Conservation (phyloP, 768 basidiomycete genomes). For the Podaxis sp. region DNA sequence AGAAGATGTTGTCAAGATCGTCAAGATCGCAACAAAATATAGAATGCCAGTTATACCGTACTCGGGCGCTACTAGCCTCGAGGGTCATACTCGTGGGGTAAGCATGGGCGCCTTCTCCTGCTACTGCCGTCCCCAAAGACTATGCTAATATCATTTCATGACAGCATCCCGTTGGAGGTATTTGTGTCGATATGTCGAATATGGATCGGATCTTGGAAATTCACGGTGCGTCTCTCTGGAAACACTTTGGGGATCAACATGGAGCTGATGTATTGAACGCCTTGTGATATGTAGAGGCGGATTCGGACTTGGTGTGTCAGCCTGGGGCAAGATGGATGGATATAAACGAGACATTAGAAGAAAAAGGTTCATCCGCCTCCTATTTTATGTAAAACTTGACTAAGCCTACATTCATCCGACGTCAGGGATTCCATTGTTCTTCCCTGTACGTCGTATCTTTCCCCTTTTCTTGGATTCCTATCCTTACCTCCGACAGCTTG, state of each 20-base stretch:
- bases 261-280: background rate
- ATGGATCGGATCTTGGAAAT: constrained; percentile 83
- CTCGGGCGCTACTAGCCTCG: constrained; percentile 80
- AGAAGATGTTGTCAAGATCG: constrained; percentile 79
- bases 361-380: constrained; percentile 46
- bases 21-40: constrained; percentile 73
- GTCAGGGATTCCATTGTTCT: constrained; percentile 75
- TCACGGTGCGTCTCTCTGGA: constrained; percentile 49
- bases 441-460: constrained; percentile 55
- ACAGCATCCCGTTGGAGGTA: constrained; percentile 56
- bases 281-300: constrained; percentile 45
- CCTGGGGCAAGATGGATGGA: constrained; percentile 72
- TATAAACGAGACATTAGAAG: constrained; percentile 64
- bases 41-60: constrained; percentile 78
- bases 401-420: background rate
- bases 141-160: background rate
- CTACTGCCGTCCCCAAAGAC: background rate
- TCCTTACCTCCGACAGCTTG: constrained; percentile 47
- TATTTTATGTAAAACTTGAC: background rate
- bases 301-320: constrained; percentile 75
- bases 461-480: background rate
- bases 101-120: constrained; percentile 20
- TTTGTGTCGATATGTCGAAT: constrained; percentile 74
- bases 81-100: constrained; percentile 74
- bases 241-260: background rate